Evolutionary conservation across 306 rosid genomes (phyloP), one percentile per base, ranked within the genome.

Genomic region (Dalbergia cochinchinensis): DNA sequence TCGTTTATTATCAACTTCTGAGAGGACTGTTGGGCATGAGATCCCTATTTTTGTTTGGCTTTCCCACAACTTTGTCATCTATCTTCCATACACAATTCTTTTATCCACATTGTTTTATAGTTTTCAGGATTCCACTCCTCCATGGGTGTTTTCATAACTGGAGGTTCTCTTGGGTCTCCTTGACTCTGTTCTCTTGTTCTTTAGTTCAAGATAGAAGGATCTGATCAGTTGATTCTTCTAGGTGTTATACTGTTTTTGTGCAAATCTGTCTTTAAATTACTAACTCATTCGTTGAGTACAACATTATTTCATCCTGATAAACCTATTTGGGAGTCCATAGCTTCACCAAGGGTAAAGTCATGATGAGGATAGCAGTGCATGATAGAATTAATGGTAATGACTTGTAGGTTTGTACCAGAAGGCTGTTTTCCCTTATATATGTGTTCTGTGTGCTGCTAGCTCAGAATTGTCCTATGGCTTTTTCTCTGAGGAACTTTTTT

Each of bases 381-480:
- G 15, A 4, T 60, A 78, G 69, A 55, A 33, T 57, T 78, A 47
- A 78, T 78, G 35, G 22, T 16, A 19, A 48, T 58, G 62, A 47
- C 41, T 48, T 57, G 14, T 11, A 16, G 15, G 26, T 63, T 51
- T 62, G 73, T 45, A 4, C 19, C 34, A 64, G 41, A 37, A 71
- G 45, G 57, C 19, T 34, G 11, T 57, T 12, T 59, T 65, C 64
- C 60, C 48, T 63, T 42, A 80, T 71, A 26, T 26, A 3, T 47
- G 54, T 71, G 47, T 80, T 79, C 19, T 71, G 44, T 55, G 20
- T 72, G 74, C 41, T 26, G 61, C 72, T 72, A 42, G 11, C 53
- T 53, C 31, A 80, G 13, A 75, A 53, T 62, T 14, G 5, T 71
- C 62, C 60, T 71, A 19, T 63, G 15, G 33, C 48, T 54, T 19